Evolutionary conservation across 1,139 yeast species (phyloP).

Genomic region (Tardiomyces blankii): DNA sequence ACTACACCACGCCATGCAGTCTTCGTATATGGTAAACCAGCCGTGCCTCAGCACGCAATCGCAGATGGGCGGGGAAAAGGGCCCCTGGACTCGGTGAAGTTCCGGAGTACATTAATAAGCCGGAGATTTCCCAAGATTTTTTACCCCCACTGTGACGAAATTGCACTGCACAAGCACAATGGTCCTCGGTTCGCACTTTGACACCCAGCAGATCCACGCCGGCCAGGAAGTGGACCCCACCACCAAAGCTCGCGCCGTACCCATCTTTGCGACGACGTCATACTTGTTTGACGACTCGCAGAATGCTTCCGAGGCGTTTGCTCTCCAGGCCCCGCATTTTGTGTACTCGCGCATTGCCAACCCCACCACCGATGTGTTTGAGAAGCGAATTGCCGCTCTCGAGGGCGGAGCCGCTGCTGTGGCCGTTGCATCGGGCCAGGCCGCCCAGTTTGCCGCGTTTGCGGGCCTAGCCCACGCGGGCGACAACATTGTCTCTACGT

Average conservation of each 20-base stretch:
- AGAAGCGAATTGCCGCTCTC: slow-evolving; percentile 81
- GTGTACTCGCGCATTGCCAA: slow-evolving; percentile 85
- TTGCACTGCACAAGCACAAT: not conserved
- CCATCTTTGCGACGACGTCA: slow-evolving; percentile 62
- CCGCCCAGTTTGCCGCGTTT: slow-evolving; percentile 83
- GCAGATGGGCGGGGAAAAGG: not conserved
- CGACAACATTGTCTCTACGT: slow-evolving; percentile 78
- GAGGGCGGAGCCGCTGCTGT: slow-evolving; percentile 89
- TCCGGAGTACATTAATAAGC: not conserved
- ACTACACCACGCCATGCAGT: too few species aligned
- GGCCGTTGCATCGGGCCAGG: slow-evolving; percentile 91
- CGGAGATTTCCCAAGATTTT: too few species aligned
- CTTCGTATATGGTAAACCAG: not conserved
- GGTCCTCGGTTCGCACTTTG: slow-evolving; percentile 41
- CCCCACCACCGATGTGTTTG: slow-evolving; percentile 88
- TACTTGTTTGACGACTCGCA: slow-evolving; percentile 78
- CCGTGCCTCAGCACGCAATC: not conserved
- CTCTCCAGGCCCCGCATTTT: slow-evolving; percentile 69
- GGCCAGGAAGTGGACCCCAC: slow-evolving; percentile 60
- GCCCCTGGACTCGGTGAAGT: too few species aligned
- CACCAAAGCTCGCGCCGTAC: slow-evolving; percentile 73
- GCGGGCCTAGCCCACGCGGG: slow-evolving; percentile 80
- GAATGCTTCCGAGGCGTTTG: slow-evolving; percentile 87
- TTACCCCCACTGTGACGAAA: too few species aligned
- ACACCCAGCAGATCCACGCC: slow-evolving; percentile 89